A percentile compares a stretch with the other conserved stretches of the same genome.
These are phyloP conservation scores for Paecilomyces sp. DNA, from an alignment of 2,329 filamentous ascomycete genomes.

Conservation along the genomic window DNA sequence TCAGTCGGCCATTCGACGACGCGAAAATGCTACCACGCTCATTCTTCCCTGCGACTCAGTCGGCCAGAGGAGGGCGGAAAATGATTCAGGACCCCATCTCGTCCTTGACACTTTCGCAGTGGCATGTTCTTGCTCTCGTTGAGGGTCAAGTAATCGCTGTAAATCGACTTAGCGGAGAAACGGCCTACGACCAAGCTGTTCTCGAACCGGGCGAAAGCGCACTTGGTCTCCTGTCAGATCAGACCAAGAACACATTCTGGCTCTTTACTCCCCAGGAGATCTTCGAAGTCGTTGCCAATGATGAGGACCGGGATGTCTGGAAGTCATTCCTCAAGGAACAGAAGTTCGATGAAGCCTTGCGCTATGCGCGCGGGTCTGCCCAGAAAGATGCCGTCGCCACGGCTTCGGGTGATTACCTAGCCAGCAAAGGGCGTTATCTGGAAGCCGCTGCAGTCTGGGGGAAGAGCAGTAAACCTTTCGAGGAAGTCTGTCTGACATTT, in stretches of 20 bases:
- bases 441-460: slow-evolving; percentile 90
- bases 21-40: slow-evolving; percentile 70
- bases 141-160: slow-evolving; percentile 76
- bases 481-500: slow-evolving; percentile 85
- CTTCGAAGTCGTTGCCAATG: slow-evolving; percentile 82
- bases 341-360: slow-evolving; percentile 80
- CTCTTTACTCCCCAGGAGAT: slow-evolving; percentile 87
- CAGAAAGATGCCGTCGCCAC: slow-evolving; percentile 90
- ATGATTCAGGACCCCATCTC: slow-evolving; percentile 65
- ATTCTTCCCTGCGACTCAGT: slow-evolving; percentile 63
- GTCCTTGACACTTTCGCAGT: slow-evolving; percentile 81
- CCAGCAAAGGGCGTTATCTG: slow-evolving; percentile 69
- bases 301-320: slow-evolving; percentile 92
- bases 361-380: slow-evolving; percentile 68
- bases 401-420: slow-evolving; percentile 82
- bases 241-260: slow-evolving; percentile 96
- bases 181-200: slow-evolving; percentile 83
- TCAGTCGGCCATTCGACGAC: slow-evolving; percentile 67
- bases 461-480: slow-evolving; percentile 92
- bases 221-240: slow-evolving; percentile 79
- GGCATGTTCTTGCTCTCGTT: slow-evolving; percentile 80
- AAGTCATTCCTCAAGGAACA: slow-evolving; percentile 82
- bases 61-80: slow-evolving; percentile 56
- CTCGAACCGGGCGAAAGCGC: slow-evolving; percentile 71
- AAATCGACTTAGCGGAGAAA: slow-evolving; percentile 76